Evolutionary conservation across 2,329 filamentous ascomycete species (phyloP), one percentile per base, ranked within the genome.

Genomic region (Ramularia collo-cygni): DNA sequence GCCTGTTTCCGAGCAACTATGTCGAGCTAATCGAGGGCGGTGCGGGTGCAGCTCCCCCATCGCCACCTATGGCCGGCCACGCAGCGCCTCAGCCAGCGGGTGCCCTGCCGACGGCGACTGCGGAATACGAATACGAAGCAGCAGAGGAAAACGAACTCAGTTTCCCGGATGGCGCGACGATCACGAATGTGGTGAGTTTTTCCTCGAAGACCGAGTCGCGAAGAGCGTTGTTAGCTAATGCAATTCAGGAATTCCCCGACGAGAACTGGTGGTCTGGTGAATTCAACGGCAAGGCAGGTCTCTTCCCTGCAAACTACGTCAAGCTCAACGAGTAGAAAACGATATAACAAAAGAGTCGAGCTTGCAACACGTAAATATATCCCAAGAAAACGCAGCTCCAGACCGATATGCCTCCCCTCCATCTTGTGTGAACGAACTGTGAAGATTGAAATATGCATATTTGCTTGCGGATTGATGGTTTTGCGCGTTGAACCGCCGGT

Each of bases 191-290:
- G 50, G 81, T 84, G 73, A 72, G 80, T 73, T 10, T 24, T 24
- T 10, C 21, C 21, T n/a, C n/a, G n/a, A 24, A 10, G 29, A 7
- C 13, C n/a, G 15, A 15, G 27, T 35, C 13, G 21, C n/a, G 8
- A 13, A 26, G 17, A 13, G 29, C 21, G 6, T 4, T 4, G 14
- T 21, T 17, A 43, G 33, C 62, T 67, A 54, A 59, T 8, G 16
- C 40, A 30, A 33, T 29, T 14, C 53, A 84, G 81, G 86, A 95
- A 69, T 96, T 96, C 65, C 92, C 92, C 2, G 92, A 96, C 56
- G 90, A 96, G 51, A 92, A 98, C 61, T 98, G 92, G 92, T 98
- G 92, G 92, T 84, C 90, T 55, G 92, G 92, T 43, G 79, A 85
- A 56, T 93, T 83, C 64, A 74, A 80, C 17, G 88, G 88, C 36